Evolutionary conservation across 805 yeast species (phyloP), one percentile per base, ranked within the genome.

Genomic region (Myxozyma geophila): DNA sequence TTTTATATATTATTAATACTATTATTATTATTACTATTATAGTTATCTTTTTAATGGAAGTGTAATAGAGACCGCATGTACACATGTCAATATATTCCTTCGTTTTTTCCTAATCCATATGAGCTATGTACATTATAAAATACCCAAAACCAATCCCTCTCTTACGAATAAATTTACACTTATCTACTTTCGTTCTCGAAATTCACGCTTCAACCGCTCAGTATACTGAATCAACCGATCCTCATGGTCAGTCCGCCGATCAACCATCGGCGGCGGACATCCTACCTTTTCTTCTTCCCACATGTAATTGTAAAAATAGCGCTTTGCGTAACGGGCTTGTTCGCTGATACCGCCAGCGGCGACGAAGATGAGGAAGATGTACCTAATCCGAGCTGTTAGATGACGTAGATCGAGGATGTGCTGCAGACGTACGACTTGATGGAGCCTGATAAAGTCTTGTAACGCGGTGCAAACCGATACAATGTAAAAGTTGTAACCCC

Each of bases 271-370:
- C 12, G 56, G 56, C 15, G 56, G 52, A 35, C 39, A 35, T 13
- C 61, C 61, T 8, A 23, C 23, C 12, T 37, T 46, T 23, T 58
- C 60, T 44, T 55, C 59, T 36, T 63, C 58, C 61, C 62, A 64
- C 12, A 56, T 52, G 17, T 64, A 35, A 12, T 60, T 21, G 40
- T 54, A 64, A 1, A 54, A 43, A 40, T 64, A 41, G 39, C 57
- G 58, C 44, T 55, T 57, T 7, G 60, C 66, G 10, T 56, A 58
- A 19, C 52, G 58, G 35, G 37, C 46, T 28, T 64, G 67, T 48
- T 64, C 63, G 17, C 54, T 41, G 39, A 62, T 46, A 12, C 53
- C 66, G 17, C 56, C 66, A 13, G 40, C 54, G 21, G 54, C 44
- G 2, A 64, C 52, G 17, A 58, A 50, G 13, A 60, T 15, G 17